A percentile compares a stretch with the other conserved stretches of the same genome.
phyloP scores from a whole-genome alignment of 495 filamentous ascomycete species.

The Viridothelium virens region DNA sequence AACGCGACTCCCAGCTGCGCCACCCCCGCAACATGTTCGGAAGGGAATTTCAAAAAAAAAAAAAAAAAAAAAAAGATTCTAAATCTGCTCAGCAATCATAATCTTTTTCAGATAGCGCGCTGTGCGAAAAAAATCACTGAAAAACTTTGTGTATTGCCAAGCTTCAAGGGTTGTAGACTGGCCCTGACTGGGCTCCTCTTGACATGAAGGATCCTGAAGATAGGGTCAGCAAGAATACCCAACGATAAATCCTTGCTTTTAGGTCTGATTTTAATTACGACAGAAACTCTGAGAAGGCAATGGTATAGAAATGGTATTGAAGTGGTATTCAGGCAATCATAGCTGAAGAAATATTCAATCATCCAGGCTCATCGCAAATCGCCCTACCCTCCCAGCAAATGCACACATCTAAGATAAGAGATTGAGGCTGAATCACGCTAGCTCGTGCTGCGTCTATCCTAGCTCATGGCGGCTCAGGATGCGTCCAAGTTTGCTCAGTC shows the following conservation, averaged over 20 bases:
- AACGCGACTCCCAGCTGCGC: not conserved
- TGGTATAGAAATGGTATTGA: not conserved
- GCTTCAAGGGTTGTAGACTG: not conserved
- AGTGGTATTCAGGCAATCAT: not conserved
- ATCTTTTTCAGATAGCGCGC: not conserved
- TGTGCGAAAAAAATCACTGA: not conserved
- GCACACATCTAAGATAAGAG: not conserved
- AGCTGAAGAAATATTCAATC: not conserved
- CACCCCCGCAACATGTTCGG: not conserved
- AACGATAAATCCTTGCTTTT: not conserved
- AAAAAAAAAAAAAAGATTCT: not conserved
- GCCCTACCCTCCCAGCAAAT: not conserved
- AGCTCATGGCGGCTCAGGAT: not conserved
- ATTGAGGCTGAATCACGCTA: too few species aligned
- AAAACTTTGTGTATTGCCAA: not conserved
- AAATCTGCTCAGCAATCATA: not conserved
- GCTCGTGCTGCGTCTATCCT: not conserved
- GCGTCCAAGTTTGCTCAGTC: not conserved
- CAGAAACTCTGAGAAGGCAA: not conserved
- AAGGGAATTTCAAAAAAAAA: not conserved
- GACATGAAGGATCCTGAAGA: not conserved
- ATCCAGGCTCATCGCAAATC: not conserved
- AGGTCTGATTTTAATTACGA: not conserved
- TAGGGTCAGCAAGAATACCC: not conserved
- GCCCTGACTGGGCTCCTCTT: not conserved